These are phyloP conservation scores for Coffea eugenioides DNA, from an alignment of 257 asterid genomes.

Conservation along the genomic window DNA sequence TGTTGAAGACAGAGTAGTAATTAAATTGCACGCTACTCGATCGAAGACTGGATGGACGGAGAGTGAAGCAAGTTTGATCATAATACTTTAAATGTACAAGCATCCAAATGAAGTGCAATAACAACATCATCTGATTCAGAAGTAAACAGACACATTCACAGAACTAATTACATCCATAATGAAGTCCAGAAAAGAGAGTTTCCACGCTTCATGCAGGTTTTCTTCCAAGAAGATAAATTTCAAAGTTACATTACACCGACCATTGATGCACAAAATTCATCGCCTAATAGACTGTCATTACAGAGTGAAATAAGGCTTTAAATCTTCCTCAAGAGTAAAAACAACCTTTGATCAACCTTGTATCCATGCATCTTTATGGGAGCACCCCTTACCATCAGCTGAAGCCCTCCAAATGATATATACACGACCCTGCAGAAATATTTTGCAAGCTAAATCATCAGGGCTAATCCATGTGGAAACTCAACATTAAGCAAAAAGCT, in stretches of 20 bases:
- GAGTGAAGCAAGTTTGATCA: neutral
- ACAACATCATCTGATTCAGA: neutral
- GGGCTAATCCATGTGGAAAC: constrained; percentile 1
- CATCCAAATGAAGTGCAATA: neutral
- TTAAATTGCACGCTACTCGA: neutral
- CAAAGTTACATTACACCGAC: neutral
- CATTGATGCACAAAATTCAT: neutral
- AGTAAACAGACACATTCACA: neutral
- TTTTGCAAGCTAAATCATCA: constrained; percentile 4
- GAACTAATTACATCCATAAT: neutral
- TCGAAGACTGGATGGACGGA: neutral
- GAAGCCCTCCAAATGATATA: constrained; percentile 92
- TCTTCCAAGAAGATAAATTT: neutral
- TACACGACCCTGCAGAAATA: constrained; percentile 45
- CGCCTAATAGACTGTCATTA: neutral
- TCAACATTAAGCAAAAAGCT: neutral
- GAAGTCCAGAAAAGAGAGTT: neutral
- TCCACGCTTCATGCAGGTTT: neutral
- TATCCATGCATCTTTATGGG: constrained; percentile 54
- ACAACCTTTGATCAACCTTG: constrained; percentile 63
- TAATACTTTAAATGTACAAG: neutral
- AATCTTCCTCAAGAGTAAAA: constrained; percentile 79
- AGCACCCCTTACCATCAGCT: constrained; percentile 65
- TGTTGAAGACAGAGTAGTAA: neutral
- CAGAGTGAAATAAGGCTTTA: constrained; percentile 22